A percentile compares a stretch with the other conserved stretches of the same genome.
Evolutionary conservation across 2,329 filamentous ascomycete genomes (phyloP).

Genomic region (Fusarium cicatricum): DNA sequence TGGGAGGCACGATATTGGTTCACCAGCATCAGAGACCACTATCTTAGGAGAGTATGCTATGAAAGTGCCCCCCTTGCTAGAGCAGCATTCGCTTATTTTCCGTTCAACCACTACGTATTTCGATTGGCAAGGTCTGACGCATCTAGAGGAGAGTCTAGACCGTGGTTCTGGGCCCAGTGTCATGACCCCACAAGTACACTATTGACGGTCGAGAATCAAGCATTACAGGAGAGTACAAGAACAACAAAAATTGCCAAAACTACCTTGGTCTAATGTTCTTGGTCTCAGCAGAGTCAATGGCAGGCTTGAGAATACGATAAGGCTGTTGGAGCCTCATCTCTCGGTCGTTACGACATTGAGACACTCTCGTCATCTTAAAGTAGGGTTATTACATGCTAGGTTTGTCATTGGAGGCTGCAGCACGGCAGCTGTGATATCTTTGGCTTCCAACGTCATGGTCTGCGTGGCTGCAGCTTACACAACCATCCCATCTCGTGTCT

Average conservation of each 20-base stretch:
- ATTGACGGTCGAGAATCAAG: neutral
- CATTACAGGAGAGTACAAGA: neutral
- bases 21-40: too few relatives aligned
- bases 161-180: neutral
- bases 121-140: too few relatives aligned
- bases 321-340: too few relatives aligned
- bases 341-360: too few relatives aligned
- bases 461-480: neutral
- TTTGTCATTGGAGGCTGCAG: too few relatives aligned
- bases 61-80: neutral
- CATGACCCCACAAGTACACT: neutral
- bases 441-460: neutral
- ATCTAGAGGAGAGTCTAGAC: too few relatives aligned
- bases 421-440: neutral
- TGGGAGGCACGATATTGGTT: neutral
- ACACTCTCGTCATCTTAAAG: too few relatives aligned
- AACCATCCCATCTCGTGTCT: conserved; percentile 2
- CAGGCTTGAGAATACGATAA: too few relatives aligned
- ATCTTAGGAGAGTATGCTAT: neutral
- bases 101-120: conserved; percentile 21
- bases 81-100: too few relatives aligned
- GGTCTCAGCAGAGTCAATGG: neutral
- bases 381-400: too few relatives aligned
- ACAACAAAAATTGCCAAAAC: too few relatives aligned
- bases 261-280: too few relatives aligned